A percentile compares a stretch with the other conserved stretches of the same genome.
These are phyloP conservation scores for Pelagophyceae sp. DNA, from an alignment of 352 stramenopile species.

Conservation along the genomic window DNA sequence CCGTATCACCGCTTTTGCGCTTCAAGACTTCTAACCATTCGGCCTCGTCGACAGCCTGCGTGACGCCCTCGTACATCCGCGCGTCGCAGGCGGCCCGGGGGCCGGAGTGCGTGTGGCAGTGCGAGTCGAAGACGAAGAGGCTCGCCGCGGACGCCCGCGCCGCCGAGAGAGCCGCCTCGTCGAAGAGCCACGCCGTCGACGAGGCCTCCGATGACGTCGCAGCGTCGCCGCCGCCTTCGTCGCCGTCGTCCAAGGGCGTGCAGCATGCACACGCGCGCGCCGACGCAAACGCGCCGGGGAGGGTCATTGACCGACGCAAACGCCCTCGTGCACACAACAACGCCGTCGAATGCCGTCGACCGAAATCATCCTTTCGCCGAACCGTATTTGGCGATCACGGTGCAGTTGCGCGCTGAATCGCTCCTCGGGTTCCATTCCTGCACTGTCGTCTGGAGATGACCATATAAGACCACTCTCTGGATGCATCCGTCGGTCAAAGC, in stretches of 20 bases:
- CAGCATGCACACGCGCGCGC: background rate
- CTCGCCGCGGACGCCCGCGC: background rate
- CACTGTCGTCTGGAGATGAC: no score
- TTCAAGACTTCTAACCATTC: background rate
- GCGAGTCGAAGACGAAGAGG: background rate
- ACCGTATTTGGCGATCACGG: no score
- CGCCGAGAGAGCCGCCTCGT: background rate
- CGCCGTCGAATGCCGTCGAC: no score
- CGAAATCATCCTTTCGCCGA: no score
- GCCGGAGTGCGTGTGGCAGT: background rate
- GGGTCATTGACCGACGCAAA: no score
- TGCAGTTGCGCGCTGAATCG: no score
- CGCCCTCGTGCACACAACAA: no score
- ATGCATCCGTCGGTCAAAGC: no score
- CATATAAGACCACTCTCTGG: no score
- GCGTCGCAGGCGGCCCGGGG: background rate
- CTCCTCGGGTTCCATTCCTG: no score
- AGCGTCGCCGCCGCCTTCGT: background rate
- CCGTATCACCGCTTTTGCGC: background rate
- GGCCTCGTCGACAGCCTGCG: background rate
- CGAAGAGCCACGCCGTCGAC: background rate
- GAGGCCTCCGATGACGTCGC: background rate
- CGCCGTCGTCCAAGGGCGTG: background rate
- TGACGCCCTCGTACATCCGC: background rate
- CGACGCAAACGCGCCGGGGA: background rate